Percentiles rank a stretch among this genome's conserved stretches.
Evolutionary conservation across 768 basidiomycete species (phyloP).

Genomic region (Leucocoprinus leucothites): DNA sequence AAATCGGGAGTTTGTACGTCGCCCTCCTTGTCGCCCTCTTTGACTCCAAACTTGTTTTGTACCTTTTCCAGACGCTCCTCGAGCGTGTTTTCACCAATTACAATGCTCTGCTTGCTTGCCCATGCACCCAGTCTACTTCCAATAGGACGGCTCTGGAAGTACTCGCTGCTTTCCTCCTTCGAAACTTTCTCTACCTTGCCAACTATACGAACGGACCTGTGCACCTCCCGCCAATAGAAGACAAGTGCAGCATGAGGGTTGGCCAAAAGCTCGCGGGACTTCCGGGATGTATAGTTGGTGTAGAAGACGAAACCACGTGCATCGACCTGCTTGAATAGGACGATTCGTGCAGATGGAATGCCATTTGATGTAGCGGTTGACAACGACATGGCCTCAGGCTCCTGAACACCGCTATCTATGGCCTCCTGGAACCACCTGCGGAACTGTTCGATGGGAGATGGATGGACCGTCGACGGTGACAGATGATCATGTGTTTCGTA

Average conservation of each 20-base stretch:
- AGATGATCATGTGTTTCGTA: constrained; percentile 66
- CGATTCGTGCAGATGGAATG: constrained; percentile 84
- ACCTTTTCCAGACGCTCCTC: constrained; percentile 55
- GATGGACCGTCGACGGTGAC: constrained; percentile 55
- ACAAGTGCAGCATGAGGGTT: constrained; percentile 82
- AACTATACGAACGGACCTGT: constrained; percentile 77
- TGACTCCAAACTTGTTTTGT: constrained; percentile 52
- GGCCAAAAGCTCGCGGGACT: constrained; percentile 72
- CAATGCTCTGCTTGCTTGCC: constrained; percentile 86
- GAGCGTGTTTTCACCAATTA: constrained; percentile 73
- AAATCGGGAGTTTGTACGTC: constrained; percentile 80
- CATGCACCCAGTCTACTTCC: constrained; percentile 89
- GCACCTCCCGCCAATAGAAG: constrained; percentile 90
- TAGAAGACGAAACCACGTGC: constrained; percentile 89
- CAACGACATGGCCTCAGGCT: constrained; percentile 90
- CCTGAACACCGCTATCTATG: constrained; percentile 49
- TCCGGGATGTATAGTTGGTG: constrained; percentile 95
- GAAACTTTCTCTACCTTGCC: constrained; percentile 81
- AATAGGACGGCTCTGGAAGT: constrained; percentile 78
- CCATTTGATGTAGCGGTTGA: constrained; percentile 69
- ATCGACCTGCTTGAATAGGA: constrained; percentile 91
- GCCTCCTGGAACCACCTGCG: constrained; percentile 80
- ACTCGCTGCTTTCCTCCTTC: constrained; percentile 71
- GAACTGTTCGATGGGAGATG: constrained; percentile 83
- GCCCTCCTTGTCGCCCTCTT: constrained; percentile 34